phyloP scores from a whole-genome alignment of 2,329 filamentous ascomycete genomes.

The Neocucurbitaria cava region DNA sequence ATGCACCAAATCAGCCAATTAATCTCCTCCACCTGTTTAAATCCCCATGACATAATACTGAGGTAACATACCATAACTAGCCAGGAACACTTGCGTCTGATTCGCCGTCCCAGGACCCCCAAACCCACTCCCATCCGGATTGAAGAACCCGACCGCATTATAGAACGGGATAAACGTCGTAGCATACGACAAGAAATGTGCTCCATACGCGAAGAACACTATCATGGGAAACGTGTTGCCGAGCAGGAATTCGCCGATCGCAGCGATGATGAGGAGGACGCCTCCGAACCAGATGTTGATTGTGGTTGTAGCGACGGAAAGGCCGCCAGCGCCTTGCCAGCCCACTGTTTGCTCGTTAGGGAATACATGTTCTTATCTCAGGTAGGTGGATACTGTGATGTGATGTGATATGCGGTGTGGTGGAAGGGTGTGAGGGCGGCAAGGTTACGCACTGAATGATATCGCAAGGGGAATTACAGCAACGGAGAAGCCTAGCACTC shows the following conservation, averaged over 20 bases:
- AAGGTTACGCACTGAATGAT: conserved; percentile 16
- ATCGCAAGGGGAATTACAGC: conserved; percentile 15
- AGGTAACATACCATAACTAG: conserved; percentile 15
- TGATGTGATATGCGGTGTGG: no score
- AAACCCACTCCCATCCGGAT: conserved; percentile 19
- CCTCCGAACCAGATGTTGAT: conserved; percentile 22
- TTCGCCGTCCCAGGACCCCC: conserved; percentile 17
- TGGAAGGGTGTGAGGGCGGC: no score
- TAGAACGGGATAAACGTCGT: conserved; percentile 21
- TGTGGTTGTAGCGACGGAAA: conserved; percentile 14
- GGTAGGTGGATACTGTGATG: no score
- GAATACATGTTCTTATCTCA: no score
- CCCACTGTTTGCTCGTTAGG: conserved; percentile 16
- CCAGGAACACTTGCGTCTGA: conserved; percentile 15
- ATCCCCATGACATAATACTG: neutral
- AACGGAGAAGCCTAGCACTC: conserved; percentile 21
- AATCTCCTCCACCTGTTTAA: no score
- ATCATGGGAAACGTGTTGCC: conserved; percentile 25
- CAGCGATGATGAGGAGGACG: conserved; percentile 18
- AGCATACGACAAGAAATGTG: conserved; percentile 19
- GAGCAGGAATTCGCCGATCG: conserved; percentile 19
- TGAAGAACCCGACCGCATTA: conserved; percentile 22
- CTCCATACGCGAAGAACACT: conserved; percentile 24
- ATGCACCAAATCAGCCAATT: neutral
- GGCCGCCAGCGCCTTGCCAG: conserved; percentile 20